Conservation (phyloP, 306 rosid species). For the Cicer bijugum region DNA sequence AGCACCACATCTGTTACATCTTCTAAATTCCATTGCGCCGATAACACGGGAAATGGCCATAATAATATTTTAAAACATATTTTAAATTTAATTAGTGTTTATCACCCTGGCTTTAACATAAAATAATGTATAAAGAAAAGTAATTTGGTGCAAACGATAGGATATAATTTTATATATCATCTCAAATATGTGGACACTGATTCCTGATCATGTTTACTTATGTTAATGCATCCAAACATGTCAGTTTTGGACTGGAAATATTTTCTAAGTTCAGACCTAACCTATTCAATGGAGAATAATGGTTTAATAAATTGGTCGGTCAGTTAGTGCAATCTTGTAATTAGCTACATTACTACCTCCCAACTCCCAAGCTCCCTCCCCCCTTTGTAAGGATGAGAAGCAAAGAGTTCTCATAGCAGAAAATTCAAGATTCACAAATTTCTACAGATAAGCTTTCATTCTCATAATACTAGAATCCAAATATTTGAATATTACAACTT, state of each 20-base stretch:
- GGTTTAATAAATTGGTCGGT: background rate
- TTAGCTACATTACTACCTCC: conserved; percentile 1
- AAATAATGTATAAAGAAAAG: too few species aligned
- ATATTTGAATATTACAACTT: conserved; percentile 40
- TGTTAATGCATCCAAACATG: background rate
- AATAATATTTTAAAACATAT: too few species aligned
- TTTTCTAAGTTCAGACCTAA: background rate
- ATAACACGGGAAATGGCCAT: background rate
- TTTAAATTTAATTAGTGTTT: too few species aligned
- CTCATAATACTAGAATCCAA: conserved; percentile 41
- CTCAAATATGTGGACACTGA: background rate
- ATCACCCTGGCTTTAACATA: too few species aligned
- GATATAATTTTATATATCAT: background rate
- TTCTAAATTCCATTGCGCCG: background rate
- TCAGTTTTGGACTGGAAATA: background rate
- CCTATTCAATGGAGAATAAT: background rate
- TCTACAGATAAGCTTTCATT: background rate
- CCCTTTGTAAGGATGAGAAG: conserved; percentile 1
- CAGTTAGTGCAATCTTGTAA: background rate
- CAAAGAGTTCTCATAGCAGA: conserved; percentile 4
- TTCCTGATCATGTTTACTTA: background rate
- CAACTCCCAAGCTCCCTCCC: background rate
- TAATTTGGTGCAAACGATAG: too few species aligned
- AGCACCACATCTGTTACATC: background rate
- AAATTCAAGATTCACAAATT: background rate